A percentile compares a stretch with the other conserved stretches of the same genome.
These are phyloP conservation scores for Neurospora hispaniola DNA, from an alignment of 495 filamentous ascomycete genomes.

Conservation along the genomic window DNA sequence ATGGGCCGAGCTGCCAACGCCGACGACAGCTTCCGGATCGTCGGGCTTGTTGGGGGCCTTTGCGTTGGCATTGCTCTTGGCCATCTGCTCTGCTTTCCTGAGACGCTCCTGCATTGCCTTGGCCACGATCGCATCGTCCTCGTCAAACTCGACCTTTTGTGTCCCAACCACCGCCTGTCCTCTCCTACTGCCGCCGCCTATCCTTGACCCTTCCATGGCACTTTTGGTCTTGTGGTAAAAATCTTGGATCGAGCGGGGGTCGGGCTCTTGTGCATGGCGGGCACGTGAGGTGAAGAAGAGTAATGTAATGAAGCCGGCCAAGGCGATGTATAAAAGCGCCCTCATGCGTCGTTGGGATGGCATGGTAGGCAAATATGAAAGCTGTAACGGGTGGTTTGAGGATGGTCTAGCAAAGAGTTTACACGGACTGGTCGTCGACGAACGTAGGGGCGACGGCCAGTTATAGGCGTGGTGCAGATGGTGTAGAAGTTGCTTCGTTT, in stretches of 20 bases:
- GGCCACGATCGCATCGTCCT: conserved; percentile 31
- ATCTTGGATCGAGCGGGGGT: conserved; percentile 30
- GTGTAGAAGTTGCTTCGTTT: neutral
- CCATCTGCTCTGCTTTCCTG: conserved; percentile 42
- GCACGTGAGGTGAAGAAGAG: conserved; percentile 49
- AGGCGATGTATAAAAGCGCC: conserved; percentile 43
- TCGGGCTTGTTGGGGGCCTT: conserved; percentile 46
- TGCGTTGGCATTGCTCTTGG: conserved; percentile 43
- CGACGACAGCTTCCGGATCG: conserved; percentile 32
- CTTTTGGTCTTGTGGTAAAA: conserved; percentile 48
- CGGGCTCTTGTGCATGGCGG: conserved; percentile 24
- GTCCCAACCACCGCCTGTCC: conserved; percentile 23
- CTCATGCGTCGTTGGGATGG: conserved; percentile 59
- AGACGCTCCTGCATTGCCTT: conserved; percentile 34
- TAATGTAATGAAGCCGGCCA: conserved; percentile 46
- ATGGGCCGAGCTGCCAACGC: conserved; percentile 48
- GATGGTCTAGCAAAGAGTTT: neutral
- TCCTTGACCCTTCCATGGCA: conserved; percentile 30
- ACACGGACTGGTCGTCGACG: neutral
- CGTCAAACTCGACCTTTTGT: conserved; percentile 35
- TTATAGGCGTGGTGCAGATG: neutral
- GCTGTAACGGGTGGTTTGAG: neutral
- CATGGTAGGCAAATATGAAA: conserved; percentile 38
- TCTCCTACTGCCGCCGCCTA: conserved; percentile 1
- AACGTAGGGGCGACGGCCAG: neutral